phyloP scores from a whole-genome alignment of 163 green algal species.

The Trebouxiophyceae sp. region DNA sequence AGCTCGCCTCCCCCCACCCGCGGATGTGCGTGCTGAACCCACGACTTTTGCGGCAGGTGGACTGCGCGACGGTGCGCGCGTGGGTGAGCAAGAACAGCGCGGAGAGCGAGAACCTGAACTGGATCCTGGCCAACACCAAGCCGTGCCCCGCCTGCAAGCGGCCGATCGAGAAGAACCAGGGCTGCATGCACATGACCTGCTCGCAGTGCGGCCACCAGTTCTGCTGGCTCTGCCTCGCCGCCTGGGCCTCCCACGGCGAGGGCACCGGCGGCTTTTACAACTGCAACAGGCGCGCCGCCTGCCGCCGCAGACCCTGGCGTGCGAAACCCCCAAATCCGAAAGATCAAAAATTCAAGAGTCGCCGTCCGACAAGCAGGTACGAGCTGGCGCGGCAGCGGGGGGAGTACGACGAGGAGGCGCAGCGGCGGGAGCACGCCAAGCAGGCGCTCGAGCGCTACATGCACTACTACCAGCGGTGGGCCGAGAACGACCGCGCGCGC shows the following conservation, averaged over 20 bases:
- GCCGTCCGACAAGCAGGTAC: no score
- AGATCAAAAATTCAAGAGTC: no score
- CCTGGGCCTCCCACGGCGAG: constrained; percentile 91
- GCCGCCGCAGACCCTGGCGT: neutral
- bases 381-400: constrained; percentile 62
- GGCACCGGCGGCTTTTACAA: constrained; percentile 93
- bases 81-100: constrained; percentile 96
- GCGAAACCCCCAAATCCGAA: no score
- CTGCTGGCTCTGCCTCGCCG: constrained; percentile 79
- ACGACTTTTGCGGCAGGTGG: no score
- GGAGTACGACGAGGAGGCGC: constrained; percentile 75
- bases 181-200: constrained; percentile 99
- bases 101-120: constrained; percentile 95
- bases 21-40: no score
- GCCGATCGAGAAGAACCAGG: constrained; percentile 99
- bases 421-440: constrained; percentile 77
- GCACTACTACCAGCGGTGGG: constrained; percentile 97
- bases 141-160: constrained; percentile 87
- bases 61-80: constrained; percentile 75
- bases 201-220: constrained; percentile 75
- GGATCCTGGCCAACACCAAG: constrained; percentile 98
- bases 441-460: constrained; percentile 91
- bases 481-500: constrained; percentile 74
- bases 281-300: constrained; percentile 73
- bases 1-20: no score